phyloP scores from a whole-genome alignment of 2,329 filamentous ascomycete genomes.

The Calycina herbarum region DNA sequence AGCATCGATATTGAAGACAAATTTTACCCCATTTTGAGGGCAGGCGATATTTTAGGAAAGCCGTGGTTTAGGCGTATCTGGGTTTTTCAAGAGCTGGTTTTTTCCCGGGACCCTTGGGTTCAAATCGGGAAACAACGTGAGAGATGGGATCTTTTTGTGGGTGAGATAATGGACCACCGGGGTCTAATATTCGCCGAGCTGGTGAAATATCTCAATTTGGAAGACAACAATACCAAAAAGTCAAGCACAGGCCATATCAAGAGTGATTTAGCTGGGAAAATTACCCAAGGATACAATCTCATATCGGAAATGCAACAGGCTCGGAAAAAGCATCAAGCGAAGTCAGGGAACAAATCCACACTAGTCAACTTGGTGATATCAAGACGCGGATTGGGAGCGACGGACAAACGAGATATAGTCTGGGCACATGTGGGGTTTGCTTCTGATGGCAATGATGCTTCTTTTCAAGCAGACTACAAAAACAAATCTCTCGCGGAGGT shows the following conservation, averaged over 20 bases:
- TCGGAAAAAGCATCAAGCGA: background rate
- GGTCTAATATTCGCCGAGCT: background rate
- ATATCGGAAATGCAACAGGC: constrained; percentile 1
- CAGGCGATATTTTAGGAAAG: background rate
- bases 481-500: background rate
- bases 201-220: background rate
- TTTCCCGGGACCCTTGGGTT: constrained; percentile 16
- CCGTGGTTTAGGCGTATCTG: constrained; percentile 14
- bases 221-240: background rate
- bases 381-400: constrained; percentile 8
- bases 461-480: constrained; percentile 10
- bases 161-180: background rate
- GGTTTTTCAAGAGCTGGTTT: constrained; percentile 17
- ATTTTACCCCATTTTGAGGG: constrained; percentile 1
- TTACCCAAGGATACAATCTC: background rate
- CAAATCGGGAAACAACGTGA: constrained; percentile 10
- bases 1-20: background rate
- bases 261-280: background rate
- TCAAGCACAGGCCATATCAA: background rate
- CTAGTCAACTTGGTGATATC: constrained; percentile 1
- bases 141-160: constrained; percentile 11
- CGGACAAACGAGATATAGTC: constrained; percentile 10
- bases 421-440: constrained; percentile 8
- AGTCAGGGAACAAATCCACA: background rate
- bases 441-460: background rate